These are phyloP conservation scores for Fagus crenata DNA, from an alignment of 306 rosid genomes.

Conservation along the genomic window DNA sequence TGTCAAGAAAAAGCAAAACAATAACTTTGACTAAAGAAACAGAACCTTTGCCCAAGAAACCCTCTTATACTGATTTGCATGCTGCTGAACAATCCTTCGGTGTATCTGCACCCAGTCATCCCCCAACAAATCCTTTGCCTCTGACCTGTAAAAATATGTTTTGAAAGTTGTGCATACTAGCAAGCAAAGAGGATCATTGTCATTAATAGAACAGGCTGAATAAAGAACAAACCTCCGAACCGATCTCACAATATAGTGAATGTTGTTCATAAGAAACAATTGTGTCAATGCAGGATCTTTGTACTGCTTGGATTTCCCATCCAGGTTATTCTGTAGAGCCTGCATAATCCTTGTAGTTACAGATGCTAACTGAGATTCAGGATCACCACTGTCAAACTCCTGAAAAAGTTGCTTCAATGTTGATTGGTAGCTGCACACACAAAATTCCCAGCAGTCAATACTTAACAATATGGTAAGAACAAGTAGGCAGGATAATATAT, in stretches of 20 bases:
- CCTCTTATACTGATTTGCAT: slow-evolving; percentile 97
- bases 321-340: slow-evolving; percentile 93
- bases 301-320: slow-evolving; percentile 95
- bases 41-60: slow-evolving; percentile 96
- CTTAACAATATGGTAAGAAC: neutral
- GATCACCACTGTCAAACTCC: slow-evolving; percentile 62
- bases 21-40: slow-evolving; percentile 15
- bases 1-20: neutral
- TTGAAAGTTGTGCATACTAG: slow-evolving; percentile 6
- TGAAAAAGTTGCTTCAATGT: slow-evolving; percentile 81
- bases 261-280: slow-evolving; percentile 94
- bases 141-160: slow-evolving; percentile 59
- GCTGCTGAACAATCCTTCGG: slow-evolving; percentile 94
- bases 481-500: neutral
- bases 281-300: slow-evolving; percentile 88
- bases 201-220: slow-evolving; percentile 4
- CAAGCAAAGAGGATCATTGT: slow-evolving; percentile 17
- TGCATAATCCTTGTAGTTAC: slow-evolving; percentile 90
- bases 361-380: slow-evolving; percentile 66
- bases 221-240: slow-evolving; percentile 68
- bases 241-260: slow-evolving; percentile 96
- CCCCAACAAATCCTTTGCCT: slow-evolving; percentile 94
- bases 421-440: slow-evolving; percentile 68
- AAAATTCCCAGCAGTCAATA: slow-evolving; percentile 4
- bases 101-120: slow-evolving; percentile 99